A percentile compares a stretch with the other conserved stretches of the same genome.
phyloP scores from a whole-genome alignment of 257 asterid genomes.

The Solanum stenotomum region DNA sequence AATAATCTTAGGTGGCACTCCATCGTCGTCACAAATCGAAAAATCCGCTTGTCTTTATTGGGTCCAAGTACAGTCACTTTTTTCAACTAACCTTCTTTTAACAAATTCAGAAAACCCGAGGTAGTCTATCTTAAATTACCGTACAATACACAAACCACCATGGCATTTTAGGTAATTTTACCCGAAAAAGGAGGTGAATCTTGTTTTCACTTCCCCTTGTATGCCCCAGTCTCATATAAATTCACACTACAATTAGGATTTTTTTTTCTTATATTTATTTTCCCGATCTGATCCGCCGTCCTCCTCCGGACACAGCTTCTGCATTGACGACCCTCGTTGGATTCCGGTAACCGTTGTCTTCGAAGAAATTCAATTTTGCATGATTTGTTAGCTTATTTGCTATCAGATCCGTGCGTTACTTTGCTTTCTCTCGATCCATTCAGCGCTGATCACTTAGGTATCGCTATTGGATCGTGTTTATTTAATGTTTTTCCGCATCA shows the following conservation, averaged over 20 bases:
- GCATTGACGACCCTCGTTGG: neutral
- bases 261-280: neutral
- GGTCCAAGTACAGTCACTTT: slow-evolving; percentile 1
- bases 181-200: neutral
- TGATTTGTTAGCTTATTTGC: neutral
- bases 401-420: neutral
- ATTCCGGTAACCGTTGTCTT: neutral
- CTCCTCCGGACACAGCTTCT: neutral
- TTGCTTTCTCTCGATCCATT: neutral
- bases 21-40: neutral
- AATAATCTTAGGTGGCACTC: neutral
- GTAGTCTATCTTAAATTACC: neutral
- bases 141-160: neutral
- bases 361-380: neutral
- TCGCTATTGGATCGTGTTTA: neutral
- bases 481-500: neutral
- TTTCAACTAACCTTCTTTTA: neutral
- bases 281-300: neutral
- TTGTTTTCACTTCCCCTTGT: neutral
- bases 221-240: neutral
- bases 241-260: neutral
- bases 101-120: neutral
- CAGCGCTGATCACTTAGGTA: neutral
- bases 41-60: neutral
- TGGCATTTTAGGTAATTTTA: neutral